phyloP scores from a whole-genome alignment of 805 yeast species.

The Yamadazyma scolyti region DNA sequence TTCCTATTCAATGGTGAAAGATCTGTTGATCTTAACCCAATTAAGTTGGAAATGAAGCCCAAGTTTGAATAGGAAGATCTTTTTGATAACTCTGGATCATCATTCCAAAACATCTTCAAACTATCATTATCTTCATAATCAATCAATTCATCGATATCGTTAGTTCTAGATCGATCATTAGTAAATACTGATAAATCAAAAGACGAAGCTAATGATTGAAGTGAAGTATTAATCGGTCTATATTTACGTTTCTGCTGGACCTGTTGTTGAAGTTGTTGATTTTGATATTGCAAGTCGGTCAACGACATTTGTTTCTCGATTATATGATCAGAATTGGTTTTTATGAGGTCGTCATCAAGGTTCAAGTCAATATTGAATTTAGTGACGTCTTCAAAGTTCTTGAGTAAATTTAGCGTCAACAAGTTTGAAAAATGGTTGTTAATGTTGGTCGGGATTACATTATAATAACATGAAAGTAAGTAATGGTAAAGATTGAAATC shows the following conservation, averaged over 20 bases:
- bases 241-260: background rate
- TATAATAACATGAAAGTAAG: constrained; percentile 38
- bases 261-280: constrained; percentile 1
- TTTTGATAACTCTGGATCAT: constrained; percentile 2
- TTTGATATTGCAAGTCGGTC: constrained; percentile 12
- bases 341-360: constrained; percentile 20
- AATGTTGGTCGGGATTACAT: constrained; percentile 24
- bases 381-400: constrained; percentile 33
- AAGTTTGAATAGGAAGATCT: background rate
- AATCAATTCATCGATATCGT: constrained; percentile 10
- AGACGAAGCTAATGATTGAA: constrained; percentile 8
- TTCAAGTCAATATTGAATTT: constrained; percentile 24
- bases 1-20: background rate
- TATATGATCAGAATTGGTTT: constrained; percentile 20
- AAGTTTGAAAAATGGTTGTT: constrained; percentile 37
- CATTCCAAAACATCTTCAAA: constrained; percentile 12
- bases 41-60: too few relatives aligned
- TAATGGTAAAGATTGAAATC: constrained; percentile 32
- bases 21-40: too few relatives aligned
- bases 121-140: constrained; percentile 15
- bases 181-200: constrained; percentile 11
- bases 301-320: constrained; percentile 23
- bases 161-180: constrained; percentile 3
- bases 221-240: constrained; percentile 8
- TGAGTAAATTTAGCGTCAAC: constrained; percentile 33